Evolutionary conservation across 2,329 filamentous ascomycete species (phyloP).

Genomic region (Botrytis hyacinthi): DNA sequence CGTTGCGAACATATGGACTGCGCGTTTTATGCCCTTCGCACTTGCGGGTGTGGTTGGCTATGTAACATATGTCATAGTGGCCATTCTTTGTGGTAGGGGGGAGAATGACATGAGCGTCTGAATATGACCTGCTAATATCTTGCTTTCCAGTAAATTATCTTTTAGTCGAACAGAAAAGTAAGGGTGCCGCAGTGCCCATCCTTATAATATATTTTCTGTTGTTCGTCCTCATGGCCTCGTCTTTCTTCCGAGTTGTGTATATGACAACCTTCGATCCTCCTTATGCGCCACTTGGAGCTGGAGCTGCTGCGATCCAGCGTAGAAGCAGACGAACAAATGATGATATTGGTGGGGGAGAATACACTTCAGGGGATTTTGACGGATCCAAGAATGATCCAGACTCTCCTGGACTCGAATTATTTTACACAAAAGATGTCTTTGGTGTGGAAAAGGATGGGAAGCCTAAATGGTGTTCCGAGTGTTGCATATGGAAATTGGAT

Average conservation of each 20-base stretch:
- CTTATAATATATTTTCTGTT: slow-evolving; percentile 72
- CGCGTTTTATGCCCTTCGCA: slow-evolving; percentile 62
- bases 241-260: slow-evolving; percentile 70
- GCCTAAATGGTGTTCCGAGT: slow-evolving; percentile 84
- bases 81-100: slow-evolving; percentile 63
- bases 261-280: slow-evolving; percentile 70
- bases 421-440: slow-evolving; percentile 81
- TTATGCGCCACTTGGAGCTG: slow-evolving; percentile 63
- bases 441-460: slow-evolving; percentile 78
- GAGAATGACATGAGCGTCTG: not conserved
- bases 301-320: slow-evolving; percentile 28
- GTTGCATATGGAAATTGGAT: slow-evolving; percentile 84
- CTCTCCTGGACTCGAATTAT: slow-evolving; percentile 67
- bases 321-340: slow-evolving; percentile 32
- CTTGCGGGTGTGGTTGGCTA: slow-evolving; percentile 65
- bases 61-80: slow-evolving; percentile 68
- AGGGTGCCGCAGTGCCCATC: slow-evolving; percentile 63
- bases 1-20: slow-evolving; percentile 35
- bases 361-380: slow-evolving; percentile 26
- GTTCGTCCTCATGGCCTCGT: slow-evolving; percentile 60
- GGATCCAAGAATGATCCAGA: slow-evolving; percentile 45
- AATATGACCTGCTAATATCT: slow-evolving; percentile 19
- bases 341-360: slow-evolving; percentile 31
- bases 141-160: slow-evolving; percentile 65
- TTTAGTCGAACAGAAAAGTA: slow-evolving; percentile 47